A percentile compares a stretch with the other conserved stretches of the same genome.
Evolutionary conservation across 106 monocot species (phyloP).

Genomic region (Ottelia alismoides): DNA sequence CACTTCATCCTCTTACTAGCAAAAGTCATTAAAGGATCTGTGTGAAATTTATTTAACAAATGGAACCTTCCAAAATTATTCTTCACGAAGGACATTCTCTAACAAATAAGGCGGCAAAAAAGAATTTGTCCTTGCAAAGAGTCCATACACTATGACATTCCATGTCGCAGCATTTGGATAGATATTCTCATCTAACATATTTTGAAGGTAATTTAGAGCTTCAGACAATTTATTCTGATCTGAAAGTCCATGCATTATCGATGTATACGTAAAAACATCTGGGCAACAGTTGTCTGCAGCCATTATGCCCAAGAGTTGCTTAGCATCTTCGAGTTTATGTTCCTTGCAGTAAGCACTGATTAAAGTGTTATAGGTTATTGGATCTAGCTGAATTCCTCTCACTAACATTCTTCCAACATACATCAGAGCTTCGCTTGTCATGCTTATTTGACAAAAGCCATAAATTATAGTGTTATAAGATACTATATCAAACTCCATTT

Average conservation of each 20-base stretch:
- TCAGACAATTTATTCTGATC: constrained; percentile 30
- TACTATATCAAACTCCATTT: constrained; percentile 25
- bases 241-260: constrained; percentile 52
- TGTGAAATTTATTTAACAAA: no score
- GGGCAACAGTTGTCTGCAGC: constrained; percentile 17
- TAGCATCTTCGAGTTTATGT: constrained; percentile 32
- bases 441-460: constrained; percentile 27
- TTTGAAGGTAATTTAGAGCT: constrained; percentile 47
- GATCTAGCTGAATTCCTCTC: constrained; percentile 46
- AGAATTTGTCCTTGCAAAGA: no score
- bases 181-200: constrained; percentile 61
- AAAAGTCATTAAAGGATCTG: no score
- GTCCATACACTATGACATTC: constrained; percentile 47
- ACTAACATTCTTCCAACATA: constrained; percentile 50
- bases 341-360: constrained; percentile 63
- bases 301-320: constrained; percentile 31
- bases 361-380: constrained; percentile 46
- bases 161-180: constrained; percentile 63
- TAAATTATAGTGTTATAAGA: constrained; percentile 59
- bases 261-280: constrained; percentile 63
- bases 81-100: no score
- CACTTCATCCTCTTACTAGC: no score
- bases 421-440: constrained; percentile 27
- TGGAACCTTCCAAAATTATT: no score
- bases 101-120: no score